A percentile compares a stretch with the other conserved stretches of the same genome.
Evolutionary conservation across 2,329 filamentous ascomycete species (phyloP).

Genomic region (Hymenoscyphus fraxineus): DNA sequence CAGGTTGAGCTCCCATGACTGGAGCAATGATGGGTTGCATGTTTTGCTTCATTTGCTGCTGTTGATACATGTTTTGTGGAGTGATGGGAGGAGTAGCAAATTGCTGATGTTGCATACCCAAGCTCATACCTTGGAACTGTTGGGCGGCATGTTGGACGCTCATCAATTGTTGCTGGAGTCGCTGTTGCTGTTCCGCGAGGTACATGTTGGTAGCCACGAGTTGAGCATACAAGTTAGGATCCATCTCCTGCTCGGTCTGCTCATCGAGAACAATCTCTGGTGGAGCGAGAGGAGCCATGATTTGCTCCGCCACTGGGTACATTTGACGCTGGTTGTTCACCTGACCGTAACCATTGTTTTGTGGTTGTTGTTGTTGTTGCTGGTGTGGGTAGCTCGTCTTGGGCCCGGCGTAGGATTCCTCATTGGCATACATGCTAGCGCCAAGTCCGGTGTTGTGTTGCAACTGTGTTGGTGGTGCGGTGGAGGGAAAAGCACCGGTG

Average conservation of each 20-base stretch:
- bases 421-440: constrained; percentile 34
- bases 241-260: constrained; percentile 68
- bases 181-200: constrained; percentile 90
- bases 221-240: constrained; percentile 82
- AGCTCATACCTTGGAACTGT: constrained; percentile 73
- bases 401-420: constrained; percentile 32
- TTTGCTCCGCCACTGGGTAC: constrained; percentile 77
- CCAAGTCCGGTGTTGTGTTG: constrained; percentile 33
- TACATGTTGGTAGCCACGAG: constrained; percentile 88
- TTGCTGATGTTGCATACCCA: constrained; percentile 50
- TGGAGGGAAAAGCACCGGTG: constrained; percentile 67
- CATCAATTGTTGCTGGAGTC: constrained; percentile 87
- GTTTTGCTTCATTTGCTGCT: constrained; percentile 35
- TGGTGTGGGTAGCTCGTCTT: constrained; percentile 32
- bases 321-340: constrained; percentile 50
- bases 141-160: constrained; percentile 78
- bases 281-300: constrained; percentile 78
- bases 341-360: constrained; percentile 39
- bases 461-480: constrained; percentile 56
- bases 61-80: constrained; percentile 49
- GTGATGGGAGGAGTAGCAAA: constrained; percentile 49
- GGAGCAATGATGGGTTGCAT: constrained; percentile 44
- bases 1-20: constrained; percentile 62
- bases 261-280: constrained; percentile 74
- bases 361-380: constrained; percentile 11